Base-by-base conservation (phyloP, 805 yeast genomes). In the Ogataea thermomethanolica region DNA sequence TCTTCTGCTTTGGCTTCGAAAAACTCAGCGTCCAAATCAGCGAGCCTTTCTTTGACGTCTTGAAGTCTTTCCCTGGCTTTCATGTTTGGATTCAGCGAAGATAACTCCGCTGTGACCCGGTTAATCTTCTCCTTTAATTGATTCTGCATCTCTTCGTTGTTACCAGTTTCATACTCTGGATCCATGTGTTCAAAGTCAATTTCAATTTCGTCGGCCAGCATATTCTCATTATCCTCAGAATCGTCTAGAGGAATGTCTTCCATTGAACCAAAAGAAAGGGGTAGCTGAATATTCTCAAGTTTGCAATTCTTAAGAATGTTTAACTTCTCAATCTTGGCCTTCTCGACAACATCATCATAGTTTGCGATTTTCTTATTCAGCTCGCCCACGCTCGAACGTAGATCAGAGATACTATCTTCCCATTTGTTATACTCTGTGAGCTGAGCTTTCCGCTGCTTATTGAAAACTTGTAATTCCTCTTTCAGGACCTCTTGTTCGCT, bases 1-100 rank as follows among this genome's bases (percentile, higher is more conserved):
- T 88, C 95, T 15, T 66, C 63, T 39, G 73, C 73, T 51, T 89
- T 76, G 2, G 86, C 79, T 25, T 61, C 62, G 7, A 73, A 71
- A 37, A 84, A 79, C 51, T 85, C 93, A 13, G 68, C 63, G 41
- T 84, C 95, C 34, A 81, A 71, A 7, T 71, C 79, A 7, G 71
- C 69, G 25, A 83, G 69, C 48, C 78, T 77, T 6, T 59, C 67
- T 46, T 83, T 80, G 7, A 84, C 85, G 37, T 84, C 89, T 25
- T 68, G 71, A 31, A 87, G 71, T 52, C 96, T 72, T 37, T 85
- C 95, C 23, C 75, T 65, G 0, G 96, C 96, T 49, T 83, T 84
- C 27, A 79, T 69, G 59, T 88, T 88, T n/a, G 96, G 96, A 24
- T 86, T 79, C 53, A 88, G 65, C 35, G 57, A 53, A 12, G 65